Conservation (phyloP, 225 moss, liverwort and hornwort genomes). For the Anthoceros angustus region DNA sequence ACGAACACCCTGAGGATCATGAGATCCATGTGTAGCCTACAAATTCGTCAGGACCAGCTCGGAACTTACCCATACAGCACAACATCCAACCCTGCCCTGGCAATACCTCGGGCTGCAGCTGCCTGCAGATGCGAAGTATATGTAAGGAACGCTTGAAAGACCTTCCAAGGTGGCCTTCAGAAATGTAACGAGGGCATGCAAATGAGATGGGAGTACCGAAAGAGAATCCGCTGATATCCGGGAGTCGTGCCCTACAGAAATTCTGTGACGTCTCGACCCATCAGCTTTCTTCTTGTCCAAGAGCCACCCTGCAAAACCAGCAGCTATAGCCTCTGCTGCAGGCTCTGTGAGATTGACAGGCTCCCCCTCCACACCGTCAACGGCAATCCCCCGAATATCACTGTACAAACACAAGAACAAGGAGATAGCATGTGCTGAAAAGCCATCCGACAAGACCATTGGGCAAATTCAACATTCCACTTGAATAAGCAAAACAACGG, state of each 20-base stretch:
- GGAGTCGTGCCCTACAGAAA: constrained; percentile 85
- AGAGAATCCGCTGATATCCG: constrained; percentile 80
- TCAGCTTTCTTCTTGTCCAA: constrained; percentile 46
- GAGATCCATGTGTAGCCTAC: background rate
- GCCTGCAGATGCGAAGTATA: constrained; percentile 29
- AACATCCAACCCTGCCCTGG: constrained; percentile 59
- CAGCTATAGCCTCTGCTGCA: constrained; percentile 68
- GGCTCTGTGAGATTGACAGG: constrained; percentile 67
- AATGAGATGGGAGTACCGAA: constrained; percentile 26
- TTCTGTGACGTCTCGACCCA: constrained; percentile 32
- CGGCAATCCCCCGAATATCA: constrained; percentile 94
- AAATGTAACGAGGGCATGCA: background rate
- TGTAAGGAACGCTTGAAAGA: constrained; percentile 7
- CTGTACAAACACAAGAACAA: constrained; percentile 19
- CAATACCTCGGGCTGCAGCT: constrained; percentile 69
- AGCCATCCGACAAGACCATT: background rate
- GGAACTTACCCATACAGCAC: constrained; percentile 63
- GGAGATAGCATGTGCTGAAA: no score
- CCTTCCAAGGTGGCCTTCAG: constrained; percentile 5
- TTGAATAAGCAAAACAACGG: background rate
- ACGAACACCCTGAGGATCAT: background rate
- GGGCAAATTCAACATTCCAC: background rate
- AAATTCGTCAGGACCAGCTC: background rate
- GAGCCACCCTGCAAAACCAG: constrained; percentile 81
- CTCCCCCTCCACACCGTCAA: constrained; percentile 87